Evolutionary conservation across 345 rosid species (phyloP).

Genomic region (Melastoma malabathricum): DNA sequence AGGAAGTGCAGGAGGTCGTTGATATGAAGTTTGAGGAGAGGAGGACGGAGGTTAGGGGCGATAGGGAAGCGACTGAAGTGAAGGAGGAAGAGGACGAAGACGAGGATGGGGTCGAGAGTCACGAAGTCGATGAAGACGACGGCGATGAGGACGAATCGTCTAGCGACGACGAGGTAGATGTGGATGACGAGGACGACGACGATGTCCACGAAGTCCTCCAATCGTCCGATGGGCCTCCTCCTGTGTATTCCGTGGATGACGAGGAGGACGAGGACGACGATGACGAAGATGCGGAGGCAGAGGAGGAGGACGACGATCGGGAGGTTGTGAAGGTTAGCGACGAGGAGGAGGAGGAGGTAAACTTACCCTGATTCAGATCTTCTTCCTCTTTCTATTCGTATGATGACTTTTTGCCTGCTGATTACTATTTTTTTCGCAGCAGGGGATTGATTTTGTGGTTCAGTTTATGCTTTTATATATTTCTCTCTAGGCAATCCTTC

Average conservation of each 20-base stretch:
- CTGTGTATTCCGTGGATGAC: constrained; percentile 4
- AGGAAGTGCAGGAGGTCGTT: constrained; percentile 44
- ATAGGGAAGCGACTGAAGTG: constrained; percentile 7
- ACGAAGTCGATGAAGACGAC: constrained; percentile 30
- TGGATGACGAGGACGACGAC: constrained; percentile 10
- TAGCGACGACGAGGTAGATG: neutral
- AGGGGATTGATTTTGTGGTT: no score
- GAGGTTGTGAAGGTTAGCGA: no score
- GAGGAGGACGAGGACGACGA: constrained; percentile 2
- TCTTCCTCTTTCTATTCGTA: no score
- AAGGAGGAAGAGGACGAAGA: constrained; percentile 15
- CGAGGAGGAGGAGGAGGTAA: no score
- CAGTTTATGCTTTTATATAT: no score
- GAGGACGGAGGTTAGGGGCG: constrained; percentile 35
- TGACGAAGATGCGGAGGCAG: neutral
- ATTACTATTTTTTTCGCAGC: no score
- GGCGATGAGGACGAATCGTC: constrained; percentile 26
- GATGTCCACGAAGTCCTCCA: constrained; percentile 17
- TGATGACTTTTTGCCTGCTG: no score
- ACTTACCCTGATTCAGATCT: no score
- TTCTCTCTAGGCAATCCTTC: no score
- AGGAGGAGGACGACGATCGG: no score
- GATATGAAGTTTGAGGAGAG: constrained; percentile 38
- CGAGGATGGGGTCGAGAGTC: constrained; percentile 33
- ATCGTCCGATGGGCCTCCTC: constrained; percentile 2